These are phyloP conservation scores for Russula earlei DNA, from an alignment of 768 basidiomycete species.

Conservation along the genomic window DNA sequence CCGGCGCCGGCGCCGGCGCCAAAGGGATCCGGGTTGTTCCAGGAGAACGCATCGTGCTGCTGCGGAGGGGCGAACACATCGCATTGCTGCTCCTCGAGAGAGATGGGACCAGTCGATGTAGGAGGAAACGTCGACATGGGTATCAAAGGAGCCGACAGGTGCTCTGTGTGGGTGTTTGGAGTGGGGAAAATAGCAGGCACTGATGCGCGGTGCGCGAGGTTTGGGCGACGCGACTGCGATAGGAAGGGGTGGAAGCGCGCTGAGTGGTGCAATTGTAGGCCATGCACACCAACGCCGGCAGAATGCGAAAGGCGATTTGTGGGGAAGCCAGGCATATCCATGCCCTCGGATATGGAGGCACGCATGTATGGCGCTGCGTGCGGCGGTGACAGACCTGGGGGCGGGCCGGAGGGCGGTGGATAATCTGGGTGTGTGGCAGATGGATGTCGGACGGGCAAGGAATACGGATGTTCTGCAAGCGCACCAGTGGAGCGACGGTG, in stretches of 20 bases:
- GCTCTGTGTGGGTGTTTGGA: background rate
- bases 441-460: background rate
- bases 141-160: background rate
- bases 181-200: constrained; percentile 15
- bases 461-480: constrained; percentile 10
- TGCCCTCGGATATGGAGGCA: constrained; percentile 14
- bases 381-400: constrained; percentile 6
- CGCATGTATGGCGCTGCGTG: constrained; percentile 11
- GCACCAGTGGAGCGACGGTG: constrained; percentile 17
- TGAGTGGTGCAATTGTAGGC: background rate
- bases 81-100: constrained; percentile 7
- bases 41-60: constrained; percentile 7
- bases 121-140: constrained; percentile 1
- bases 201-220: constrained; percentile 17
- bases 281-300: background rate
- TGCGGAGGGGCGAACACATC: background rate
- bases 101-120: background rate
- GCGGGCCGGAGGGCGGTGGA: constrained; percentile 9
- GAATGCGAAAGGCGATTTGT: background rate
- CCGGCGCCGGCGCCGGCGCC: background rate
- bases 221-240: constrained; percentile 9
- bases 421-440: constrained; percentile 3
- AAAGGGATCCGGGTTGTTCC: constrained; percentile 18
- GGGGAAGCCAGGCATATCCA: constrained; percentile 12
- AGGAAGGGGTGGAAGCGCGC: constrained; percentile 12